phyloP scores from a whole-genome alignment of 495 filamentous ascomycete species.

The Tuber magnatum region DNA sequence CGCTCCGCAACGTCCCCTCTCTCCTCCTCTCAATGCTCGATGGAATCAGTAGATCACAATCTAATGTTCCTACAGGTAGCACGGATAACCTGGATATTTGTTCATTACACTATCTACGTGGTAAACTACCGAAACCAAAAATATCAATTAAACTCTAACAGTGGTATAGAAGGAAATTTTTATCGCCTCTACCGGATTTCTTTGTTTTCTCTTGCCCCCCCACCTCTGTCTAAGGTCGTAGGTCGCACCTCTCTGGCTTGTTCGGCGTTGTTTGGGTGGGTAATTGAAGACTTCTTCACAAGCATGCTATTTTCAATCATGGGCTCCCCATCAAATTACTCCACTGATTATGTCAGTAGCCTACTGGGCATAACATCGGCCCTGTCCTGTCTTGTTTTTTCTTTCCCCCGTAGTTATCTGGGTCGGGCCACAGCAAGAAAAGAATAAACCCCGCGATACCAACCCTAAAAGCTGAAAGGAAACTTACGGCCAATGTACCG shows the following conservation, averaged over 20 bases:
- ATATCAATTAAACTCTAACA: background rate
- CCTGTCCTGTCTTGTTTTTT: background rate
- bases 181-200: background rate
- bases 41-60: background rate
- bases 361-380: background rate
- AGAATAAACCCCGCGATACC: background rate
- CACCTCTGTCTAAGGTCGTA: background rate
- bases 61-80: background rate
- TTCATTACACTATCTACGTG: background rate
- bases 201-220: background rate
- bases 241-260: background rate
- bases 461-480: background rate
- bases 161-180: background rate
- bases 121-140: slow-evolving; percentile 1
- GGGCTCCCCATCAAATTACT: background rate
- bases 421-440: background rate
- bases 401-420: background rate
- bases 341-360: background rate
- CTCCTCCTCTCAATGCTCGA: background rate
- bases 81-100: background rate
- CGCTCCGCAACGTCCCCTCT: background rate
- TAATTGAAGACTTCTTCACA: background rate
- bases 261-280: background rate
- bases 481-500: background rate
- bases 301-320: background rate